These are phyloP conservation scores for Corylus heterophylla DNA, from an alignment of 306 rosid genomes.

Conservation along the genomic window DNA sequence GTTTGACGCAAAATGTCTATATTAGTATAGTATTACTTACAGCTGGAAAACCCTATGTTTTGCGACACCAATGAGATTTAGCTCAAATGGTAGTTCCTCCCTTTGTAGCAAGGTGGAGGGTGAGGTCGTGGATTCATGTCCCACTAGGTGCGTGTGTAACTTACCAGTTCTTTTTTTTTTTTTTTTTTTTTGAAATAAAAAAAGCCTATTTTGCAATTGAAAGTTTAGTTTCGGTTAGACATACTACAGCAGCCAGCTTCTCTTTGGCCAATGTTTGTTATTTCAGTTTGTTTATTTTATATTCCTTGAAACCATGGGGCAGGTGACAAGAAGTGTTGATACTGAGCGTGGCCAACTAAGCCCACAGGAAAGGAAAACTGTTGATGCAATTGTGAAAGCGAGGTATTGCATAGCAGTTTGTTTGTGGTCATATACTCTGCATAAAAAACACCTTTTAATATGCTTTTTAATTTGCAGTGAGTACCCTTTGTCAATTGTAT, in stretches of 20 bases:
- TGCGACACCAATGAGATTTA: too few relatives aligned
- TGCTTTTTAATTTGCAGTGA: constrained; percentile 45
- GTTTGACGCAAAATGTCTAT: neutral
- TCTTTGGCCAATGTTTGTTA: constrained; percentile 2
- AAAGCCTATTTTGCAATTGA: neutral
- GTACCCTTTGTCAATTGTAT: constrained; percentile 79
- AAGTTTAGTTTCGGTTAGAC: constrained; percentile 1
- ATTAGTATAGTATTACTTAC: neutral
- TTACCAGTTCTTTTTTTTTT: too few relatives aligned
- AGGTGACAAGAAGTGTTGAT: constrained; percentile 98
- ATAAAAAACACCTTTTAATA: constrained; percentile 8
- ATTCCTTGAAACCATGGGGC: constrained; percentile 26
- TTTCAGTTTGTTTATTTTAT: constrained; percentile 15
- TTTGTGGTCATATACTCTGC: neutral
- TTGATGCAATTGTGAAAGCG: constrained; percentile 93
- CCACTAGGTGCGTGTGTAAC: too few relatives aligned
- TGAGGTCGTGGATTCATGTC: too few relatives aligned
- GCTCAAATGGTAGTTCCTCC: too few relatives aligned
- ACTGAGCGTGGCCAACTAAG: constrained; percentile 74
- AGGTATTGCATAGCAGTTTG: constrained; percentile 49
- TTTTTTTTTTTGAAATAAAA: too few relatives aligned
- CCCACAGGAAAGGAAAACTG: constrained; percentile 84
- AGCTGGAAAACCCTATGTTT: neutral
- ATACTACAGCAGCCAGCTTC: constrained; percentile 5
- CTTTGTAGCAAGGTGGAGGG: too few relatives aligned